Base-by-base conservation (phyloP, 441 rosid genomes). In the Adansonia madagascariensis region DNA sequence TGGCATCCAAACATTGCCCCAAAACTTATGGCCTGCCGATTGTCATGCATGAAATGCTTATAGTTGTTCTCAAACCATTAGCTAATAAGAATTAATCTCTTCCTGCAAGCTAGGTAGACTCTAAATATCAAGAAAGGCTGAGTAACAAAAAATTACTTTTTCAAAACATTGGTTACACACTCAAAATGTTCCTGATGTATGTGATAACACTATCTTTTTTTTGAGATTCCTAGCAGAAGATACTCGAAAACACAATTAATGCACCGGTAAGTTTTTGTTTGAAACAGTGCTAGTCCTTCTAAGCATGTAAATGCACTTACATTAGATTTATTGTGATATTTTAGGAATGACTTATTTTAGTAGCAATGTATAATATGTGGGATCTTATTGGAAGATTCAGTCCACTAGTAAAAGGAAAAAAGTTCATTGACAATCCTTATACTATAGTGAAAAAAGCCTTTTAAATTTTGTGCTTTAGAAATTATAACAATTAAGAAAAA, bases 181-280 rank as follows among this genome's bases (percentile, higher is more conserved):
- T 91, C 0, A 89, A 86, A 27, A 63, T 93, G 74, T 91, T 86
- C 76, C 83, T 88, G 61, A 87, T 89, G 49, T 89, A 85, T 55
- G 86, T 71, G 20, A 77, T 89, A 66, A 87, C 94, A 6, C 41
- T 89, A 76, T 93, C 97, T 1, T 93, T 77, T 91, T 90, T 81
- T 94, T 92, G 4, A 95, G 98, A 47, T 93, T 91, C 79, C 72
- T 93, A 68, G 89, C 83, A 3, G 94, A 93, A 85, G 88, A 90
- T 78, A 90, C 94, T 3, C 95, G 95, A 47, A 18, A 77, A 1
- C 95, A 92, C 76, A 43, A 86, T 68, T 75, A 89, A 68, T 93
- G 97, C n/a, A 67, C 77, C 92, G 98, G 97, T 90, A 80, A 68
- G 84, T 57, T 60, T 71, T 74, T 43, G 6, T 22, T 14, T 75